Conservation (phyloP, 2,329 filamentous ascomycete species). For the Bipolaris oryzae region DNA sequence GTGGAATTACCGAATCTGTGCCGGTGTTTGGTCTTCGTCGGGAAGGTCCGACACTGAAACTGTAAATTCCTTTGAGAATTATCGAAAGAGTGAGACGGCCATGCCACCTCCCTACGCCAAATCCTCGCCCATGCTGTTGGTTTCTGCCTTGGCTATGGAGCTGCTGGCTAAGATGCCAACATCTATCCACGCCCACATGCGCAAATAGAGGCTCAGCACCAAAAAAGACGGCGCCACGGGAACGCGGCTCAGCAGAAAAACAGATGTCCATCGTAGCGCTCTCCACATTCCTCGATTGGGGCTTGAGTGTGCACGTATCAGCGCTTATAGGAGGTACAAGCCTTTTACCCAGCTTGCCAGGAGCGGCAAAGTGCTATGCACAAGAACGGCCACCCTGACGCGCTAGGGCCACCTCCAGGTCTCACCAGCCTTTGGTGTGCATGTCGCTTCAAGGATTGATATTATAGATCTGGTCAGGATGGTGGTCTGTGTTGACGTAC, state of each 20-base stretch:
- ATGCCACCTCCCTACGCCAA: constrained; percentile 21
- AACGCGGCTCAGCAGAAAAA: constrained; percentile 39
- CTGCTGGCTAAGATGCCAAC: constrained; percentile 26
- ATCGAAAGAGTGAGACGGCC: neutral
- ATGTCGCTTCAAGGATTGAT: constrained; percentile 35
- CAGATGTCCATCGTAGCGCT: constrained; percentile 27
- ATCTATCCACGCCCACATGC: constrained; percentile 13
- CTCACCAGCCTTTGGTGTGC: constrained; percentile 40
- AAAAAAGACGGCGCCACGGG: constrained; percentile 23
- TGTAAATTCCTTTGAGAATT: constrained; percentile 6
- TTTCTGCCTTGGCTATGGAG: constrained; percentile 20
- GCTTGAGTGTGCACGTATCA: constrained; percentile 37
- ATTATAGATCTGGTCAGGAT: constrained; percentile 22
- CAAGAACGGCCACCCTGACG: constrained; percentile 24
- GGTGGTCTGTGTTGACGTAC: constrained; percentile 32
- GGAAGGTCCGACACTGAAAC: constrained; percentile 17
- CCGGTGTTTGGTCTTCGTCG: constrained; percentile 19
- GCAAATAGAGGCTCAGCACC: constrained; percentile 43
- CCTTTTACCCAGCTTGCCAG: constrained; percentile 29
- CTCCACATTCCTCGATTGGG: constrained; percentile 25
- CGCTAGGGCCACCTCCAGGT: constrained; percentile 38
- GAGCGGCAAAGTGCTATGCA: constrained; percentile 33
- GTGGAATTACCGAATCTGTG: constrained; percentile 6
- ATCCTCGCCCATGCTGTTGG: constrained; percentile 15
- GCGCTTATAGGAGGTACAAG: constrained; percentile 34